These are phyloP conservation scores for Metschnikowia colocasiae DNA, from an alignment of 805 yeast genomes.

Conservation along the genomic window DNA sequence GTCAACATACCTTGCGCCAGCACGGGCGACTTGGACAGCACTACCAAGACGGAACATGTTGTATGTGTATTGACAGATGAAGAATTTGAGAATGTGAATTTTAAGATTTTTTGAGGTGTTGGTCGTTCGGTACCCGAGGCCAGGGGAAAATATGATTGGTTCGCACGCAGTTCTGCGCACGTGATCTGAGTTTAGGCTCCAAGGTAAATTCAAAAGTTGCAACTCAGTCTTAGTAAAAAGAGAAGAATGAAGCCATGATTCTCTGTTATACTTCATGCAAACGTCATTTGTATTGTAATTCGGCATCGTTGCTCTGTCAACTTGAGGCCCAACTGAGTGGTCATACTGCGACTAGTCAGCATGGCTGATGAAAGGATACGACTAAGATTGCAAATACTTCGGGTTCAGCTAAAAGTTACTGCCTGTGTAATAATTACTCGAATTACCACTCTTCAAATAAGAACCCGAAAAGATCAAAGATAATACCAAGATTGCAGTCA, in stretches of 20 bases:
- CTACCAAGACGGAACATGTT: conserved; percentile 56
- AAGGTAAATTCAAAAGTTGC: neutral
- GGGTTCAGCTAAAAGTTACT: too few species aligned
- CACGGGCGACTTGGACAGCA: conserved; percentile 48
- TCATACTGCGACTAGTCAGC: neutral
- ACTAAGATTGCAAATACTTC: too few species aligned
- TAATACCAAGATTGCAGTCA: neutral
- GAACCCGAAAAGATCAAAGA: neutral
- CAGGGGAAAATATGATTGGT: conserved; percentile 18
- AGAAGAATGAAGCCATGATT: too few species aligned
- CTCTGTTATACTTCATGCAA: too few species aligned
- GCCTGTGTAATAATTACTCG: too few species aligned
- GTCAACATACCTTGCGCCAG: conserved; percentile 49
- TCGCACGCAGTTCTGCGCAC: conserved; percentile 9
- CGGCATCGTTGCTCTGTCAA: too few species aligned
- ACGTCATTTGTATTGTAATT: too few species aligned
- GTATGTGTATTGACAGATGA: conserved; percentile 13
- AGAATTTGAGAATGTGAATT: conserved; percentile 2
- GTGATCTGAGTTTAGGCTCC: conserved; percentile 8
- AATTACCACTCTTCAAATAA: neutral
- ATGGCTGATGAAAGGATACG: neutral
- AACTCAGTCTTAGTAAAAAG: too few species aligned
- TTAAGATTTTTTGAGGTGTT: conserved; percentile 17
- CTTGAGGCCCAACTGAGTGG: too few species aligned
- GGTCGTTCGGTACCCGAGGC: conserved; percentile 22